These are phyloP conservation scores for Ophiosphaerella korrae DNA, from an alignment of 2,329 filamentous ascomycete genomes.

Conservation along the genomic window DNA sequence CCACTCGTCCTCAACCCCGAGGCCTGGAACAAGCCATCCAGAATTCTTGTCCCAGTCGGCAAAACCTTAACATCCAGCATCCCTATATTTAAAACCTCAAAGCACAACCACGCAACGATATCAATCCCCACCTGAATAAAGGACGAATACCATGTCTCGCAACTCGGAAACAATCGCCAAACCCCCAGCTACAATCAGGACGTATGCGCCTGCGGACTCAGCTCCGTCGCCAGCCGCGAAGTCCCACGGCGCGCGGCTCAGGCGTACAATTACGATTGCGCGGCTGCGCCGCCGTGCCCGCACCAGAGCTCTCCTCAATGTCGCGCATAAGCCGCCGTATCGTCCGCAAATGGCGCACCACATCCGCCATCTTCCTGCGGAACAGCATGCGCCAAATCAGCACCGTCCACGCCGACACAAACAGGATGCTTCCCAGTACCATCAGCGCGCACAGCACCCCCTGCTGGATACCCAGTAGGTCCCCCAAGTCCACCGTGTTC, in stretches of 20 bases:
- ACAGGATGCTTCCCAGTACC: constrained; percentile 38
- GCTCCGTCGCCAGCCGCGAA: constrained; percentile 21
- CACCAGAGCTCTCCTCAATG: constrained; percentile 21
- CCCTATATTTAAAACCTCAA: constrained; percentile 68
- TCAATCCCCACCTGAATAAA: constrained; percentile 66
- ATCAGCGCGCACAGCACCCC: constrained; percentile 32
- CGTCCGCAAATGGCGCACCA: constrained; percentile 32
- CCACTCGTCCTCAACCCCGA: constrained; percentile 66
- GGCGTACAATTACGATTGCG: neutral
- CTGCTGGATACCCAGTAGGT: constrained; percentile 34
- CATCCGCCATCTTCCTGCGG: constrained; percentile 33
- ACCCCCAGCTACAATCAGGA: constrained; percentile 56
- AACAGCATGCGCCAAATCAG: constrained; percentile 32
- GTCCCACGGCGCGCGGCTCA: neutral
- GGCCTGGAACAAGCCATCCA: constrained; percentile 70
- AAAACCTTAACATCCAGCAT: constrained; percentile 62
- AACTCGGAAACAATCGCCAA: constrained; percentile 65
- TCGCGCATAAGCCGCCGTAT: constrained; percentile 31
- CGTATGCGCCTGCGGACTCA: constrained; percentile 32
- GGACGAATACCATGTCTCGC: constrained; percentile 69
- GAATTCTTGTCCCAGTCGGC: constrained; percentile 58
- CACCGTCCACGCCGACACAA: constrained; percentile 36
- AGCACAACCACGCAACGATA: constrained; percentile 67
- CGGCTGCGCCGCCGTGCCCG: neutral
- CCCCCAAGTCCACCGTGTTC: constrained; percentile 33